Percentiles rank a stretch among this genome's conserved stretches.
Evolutionary conservation across 768 basidiomycete species (phyloP).

Genomic region (Roridomyces roridus): DNA sequence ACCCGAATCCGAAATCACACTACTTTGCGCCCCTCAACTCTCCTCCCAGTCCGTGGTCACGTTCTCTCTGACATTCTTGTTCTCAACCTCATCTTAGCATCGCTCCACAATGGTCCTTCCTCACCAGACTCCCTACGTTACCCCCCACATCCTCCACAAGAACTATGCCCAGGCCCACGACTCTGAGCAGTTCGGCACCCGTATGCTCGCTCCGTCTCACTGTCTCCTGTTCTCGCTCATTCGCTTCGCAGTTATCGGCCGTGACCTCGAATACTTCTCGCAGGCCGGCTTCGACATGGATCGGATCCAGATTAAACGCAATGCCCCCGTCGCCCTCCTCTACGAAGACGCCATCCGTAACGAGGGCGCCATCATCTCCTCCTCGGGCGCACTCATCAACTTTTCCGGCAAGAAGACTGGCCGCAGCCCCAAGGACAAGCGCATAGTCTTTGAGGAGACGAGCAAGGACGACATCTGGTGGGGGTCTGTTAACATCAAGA

Average conservation of each 20-base stretch:
- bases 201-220: constrained; percentile 52
- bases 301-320: constrained; percentile 94
- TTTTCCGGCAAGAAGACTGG: constrained; percentile 99
- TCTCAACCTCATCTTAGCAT: constrained; percentile 12
- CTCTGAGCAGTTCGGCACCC: constrained; percentile 60
- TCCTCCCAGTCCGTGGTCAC: neutral
- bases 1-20: constrained; percentile 1
- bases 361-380: constrained; percentile 97
- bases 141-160: constrained; percentile 89
- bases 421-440: constrained; percentile 98
- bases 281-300: constrained; percentile 99
- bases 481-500: constrained; percentile 99
- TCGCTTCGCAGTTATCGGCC: constrained; percentile 76
- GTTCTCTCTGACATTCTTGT: neutral
- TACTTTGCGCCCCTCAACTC: neutral
- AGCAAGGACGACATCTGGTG: constrained; percentile 99
- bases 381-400: constrained; percentile 97
- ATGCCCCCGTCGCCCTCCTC: constrained; percentile 86
- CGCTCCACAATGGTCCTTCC: constrained; percentile 64
- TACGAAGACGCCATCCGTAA: constrained; percentile 99
- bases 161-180: constrained; percentile 81
- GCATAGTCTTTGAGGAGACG: constrained; percentile 97
- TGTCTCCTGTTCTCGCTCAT: constrained; percentile 18
- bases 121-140: constrained; percentile 83
- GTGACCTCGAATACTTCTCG: constrained; percentile 96